Conservation (phyloP, 352 stramenopile species). For the Chrysophaeum taylorii region DNA sequence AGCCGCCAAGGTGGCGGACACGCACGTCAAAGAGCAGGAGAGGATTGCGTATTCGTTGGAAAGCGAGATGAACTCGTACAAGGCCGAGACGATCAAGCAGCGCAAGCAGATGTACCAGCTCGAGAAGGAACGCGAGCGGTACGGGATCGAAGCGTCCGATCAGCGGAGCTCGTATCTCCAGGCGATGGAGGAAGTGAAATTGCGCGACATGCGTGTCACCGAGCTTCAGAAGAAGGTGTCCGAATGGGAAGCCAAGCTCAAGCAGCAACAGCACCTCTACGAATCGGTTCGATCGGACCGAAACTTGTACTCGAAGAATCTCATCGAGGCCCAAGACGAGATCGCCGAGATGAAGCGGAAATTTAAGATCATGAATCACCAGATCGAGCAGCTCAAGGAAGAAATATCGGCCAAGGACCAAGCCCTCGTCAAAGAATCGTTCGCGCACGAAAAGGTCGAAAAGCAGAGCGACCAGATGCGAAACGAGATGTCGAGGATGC, state of each 20-base stretch:
- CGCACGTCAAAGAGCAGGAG: conserved; percentile 75
- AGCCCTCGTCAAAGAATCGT: conserved; percentile 86
- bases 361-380: conserved; percentile 90
- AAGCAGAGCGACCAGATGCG: conserved; percentile 83
- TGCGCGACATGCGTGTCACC: conserved; percentile 45
- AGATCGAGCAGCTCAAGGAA: conserved; percentile 89
- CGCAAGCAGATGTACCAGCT: conserved; percentile 75
- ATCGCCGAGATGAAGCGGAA: conserved; percentile 90
- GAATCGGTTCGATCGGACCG: conserved; percentile 81
- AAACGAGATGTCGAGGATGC: conserved; percentile 77
- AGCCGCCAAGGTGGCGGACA: conserved; percentile 54
- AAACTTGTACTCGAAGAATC: conserved; percentile 88
- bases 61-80: conserved; percentile 42
- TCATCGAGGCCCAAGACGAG: conserved; percentile 87
- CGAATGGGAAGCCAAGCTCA: conserved; percentile 79
- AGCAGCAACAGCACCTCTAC: conserved; percentile 91
- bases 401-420: conserved; percentile 86
- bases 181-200: conserved; percentile 61
- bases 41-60: conserved; percentile 62
- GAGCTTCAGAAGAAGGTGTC: conserved; percentile 54
- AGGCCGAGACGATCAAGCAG: conserved; percentile 69
- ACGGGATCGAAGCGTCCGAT: conserved; percentile 55
- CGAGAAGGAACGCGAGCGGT: conserved; percentile 80
- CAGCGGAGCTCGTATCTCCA: conserved; percentile 68
- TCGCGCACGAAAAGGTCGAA: conserved; percentile 84